Conservation (phyloP, 129 eudicot genomes). For the Arctium lappa region DNA sequence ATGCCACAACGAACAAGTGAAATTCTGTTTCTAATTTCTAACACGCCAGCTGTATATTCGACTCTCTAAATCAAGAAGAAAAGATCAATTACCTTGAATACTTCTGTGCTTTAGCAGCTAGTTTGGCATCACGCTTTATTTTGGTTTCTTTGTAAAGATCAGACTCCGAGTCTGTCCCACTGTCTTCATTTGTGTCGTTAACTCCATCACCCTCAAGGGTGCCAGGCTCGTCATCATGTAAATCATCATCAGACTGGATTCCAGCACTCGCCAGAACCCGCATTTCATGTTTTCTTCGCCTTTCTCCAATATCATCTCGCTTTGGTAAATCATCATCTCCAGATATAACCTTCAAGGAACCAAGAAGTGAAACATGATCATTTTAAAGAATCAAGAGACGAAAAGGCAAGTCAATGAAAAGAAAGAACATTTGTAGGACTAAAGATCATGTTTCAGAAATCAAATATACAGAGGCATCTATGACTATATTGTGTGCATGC, state of each 20-base stretch:
- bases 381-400: neutral
- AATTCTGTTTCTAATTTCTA: neutral
- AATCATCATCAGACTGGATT: slow-evolving; percentile 48
- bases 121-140: slow-evolving; percentile 51
- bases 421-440: neutral
- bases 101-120: slow-evolving; percentile 59
- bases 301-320: slow-evolving; percentile 89
- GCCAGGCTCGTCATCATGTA: slow-evolving; percentile 39
- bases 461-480: neutral
- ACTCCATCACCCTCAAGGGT: slow-evolving; percentile 31
- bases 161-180: slow-evolving; percentile 58
- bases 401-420: neutral
- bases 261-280: slow-evolving; percentile 78
- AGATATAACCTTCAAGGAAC: slow-evolving; percentile 51
- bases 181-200: slow-evolving; percentile 27
- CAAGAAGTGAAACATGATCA: neutral
- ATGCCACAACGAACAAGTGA: neutral
- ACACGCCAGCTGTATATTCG: neutral
- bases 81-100: slow-evolving; percentile 53
- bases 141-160: slow-evolving; percentile 63
- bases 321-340: slow-evolving; percentile 96
- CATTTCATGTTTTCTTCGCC: slow-evolving; percentile 84
- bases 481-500: neutral
- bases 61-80: neutral
- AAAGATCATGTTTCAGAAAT: neutral